Base-by-base conservation (phyloP, 208 protist species). In the Trypanosoma melophagium region DNA sequence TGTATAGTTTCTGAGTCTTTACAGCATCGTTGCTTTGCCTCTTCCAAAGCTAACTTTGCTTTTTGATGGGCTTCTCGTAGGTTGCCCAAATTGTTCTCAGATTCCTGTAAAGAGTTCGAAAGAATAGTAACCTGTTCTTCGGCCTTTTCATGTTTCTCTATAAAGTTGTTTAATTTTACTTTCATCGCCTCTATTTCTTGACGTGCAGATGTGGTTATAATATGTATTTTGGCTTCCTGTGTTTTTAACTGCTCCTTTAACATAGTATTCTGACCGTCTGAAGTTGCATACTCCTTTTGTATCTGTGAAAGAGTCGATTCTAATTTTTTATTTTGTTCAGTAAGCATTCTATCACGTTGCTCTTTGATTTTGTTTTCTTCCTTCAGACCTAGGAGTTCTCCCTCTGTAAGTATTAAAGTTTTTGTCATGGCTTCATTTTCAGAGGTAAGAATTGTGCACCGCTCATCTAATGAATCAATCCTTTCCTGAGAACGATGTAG, bases 21-120 rank as follows among this genome's bases (percentile, higher is more conserved):
- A 12, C 72, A 76, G 62, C 84, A 92, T 2, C 84, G 77, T 21
- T 62, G 74, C 51, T 89, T 88, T 8, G 89, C 72, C 44, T 95
- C 86, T 35, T 89, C 84, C 24, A 92, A 22, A 12, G 80, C 77
- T 31, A 19, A 5, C 55, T 74, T 25, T 71, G 74, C 61, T 83
- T 69, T 69, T 76, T 83, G 17, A 44, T 57, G 52, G 70, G 63
- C 13, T 60, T 77, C 47, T 80, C 81, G 63, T 80, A 83, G 17
- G 67, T 51, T n/a, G 65, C 12, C 1, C 54, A 41, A 24, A 22
- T 61, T 50, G 14, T 41, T 52, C 58, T 86, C 76, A 49, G 69
- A 60, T 31, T 80, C 76, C 51, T 80, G 71, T 17, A 75, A 51
- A 25, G 56, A 70, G 25, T 80, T 77, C 25, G 17, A 74, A 57